These are phyloP conservation scores for Verticillium zaregamsianum DNA, from an alignment of 2,329 filamentous ascomycete genomes.

Conservation along the genomic window DNA sequence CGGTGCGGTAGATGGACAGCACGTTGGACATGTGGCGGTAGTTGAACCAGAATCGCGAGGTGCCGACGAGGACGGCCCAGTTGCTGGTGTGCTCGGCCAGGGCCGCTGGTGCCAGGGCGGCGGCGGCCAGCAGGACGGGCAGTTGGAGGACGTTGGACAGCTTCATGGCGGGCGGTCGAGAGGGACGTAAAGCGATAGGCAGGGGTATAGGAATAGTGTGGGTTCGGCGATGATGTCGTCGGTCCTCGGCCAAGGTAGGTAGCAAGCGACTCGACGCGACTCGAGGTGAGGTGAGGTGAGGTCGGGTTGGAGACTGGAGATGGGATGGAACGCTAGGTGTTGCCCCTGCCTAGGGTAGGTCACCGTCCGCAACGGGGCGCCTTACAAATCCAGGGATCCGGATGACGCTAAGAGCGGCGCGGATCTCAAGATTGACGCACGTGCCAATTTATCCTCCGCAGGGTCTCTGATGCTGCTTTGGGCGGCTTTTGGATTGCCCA, in stretches of 20 bases:
- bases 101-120: constrained; percentile 39
- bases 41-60: constrained; percentile 99
- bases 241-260: no score
- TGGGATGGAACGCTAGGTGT: neutral
- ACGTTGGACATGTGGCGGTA: constrained; percentile 98
- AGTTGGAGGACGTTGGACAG: constrained; percentile 38
- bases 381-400: neutral
- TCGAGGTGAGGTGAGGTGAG: neutral
- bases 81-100: constrained; percentile 88
- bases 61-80: constrained; percentile 98
- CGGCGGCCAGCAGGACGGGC: constrained; percentile 42
- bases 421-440: neutral
- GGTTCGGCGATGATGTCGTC: no score
- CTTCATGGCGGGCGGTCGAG: constrained; percentile 39
- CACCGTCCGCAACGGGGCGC: neutral
- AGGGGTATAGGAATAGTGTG: neutral
- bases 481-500: neutral
- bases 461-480: neutral
- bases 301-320: neutral
- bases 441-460: neutral
- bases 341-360: neutral
- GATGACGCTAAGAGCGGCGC: neutral
- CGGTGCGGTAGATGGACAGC: constrained; percentile 93
- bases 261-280: neutral
- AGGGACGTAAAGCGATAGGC: neutral